Evolutionary conservation across 2,329 filamentous ascomycete genomes (phyloP), one percentile per base, ranked within the genome.

Genomic region (Fusarium guadeloupense): DNA sequence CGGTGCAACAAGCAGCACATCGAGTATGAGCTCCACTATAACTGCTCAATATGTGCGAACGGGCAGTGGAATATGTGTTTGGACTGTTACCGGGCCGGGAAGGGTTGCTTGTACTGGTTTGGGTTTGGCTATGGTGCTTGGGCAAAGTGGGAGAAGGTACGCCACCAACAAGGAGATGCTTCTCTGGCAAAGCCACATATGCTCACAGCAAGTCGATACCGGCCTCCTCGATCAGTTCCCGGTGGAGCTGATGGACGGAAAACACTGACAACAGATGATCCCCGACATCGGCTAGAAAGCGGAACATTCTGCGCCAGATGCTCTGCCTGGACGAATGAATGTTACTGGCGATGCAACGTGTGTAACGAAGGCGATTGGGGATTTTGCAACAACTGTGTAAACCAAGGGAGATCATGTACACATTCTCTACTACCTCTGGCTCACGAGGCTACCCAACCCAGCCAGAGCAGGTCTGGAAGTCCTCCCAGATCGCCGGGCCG

Each of bases 291-390:
- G 20, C 77, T 95, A 1, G 87, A 95, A 74, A 88, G 85, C 46
- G 94, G 94, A 17, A 88, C 91, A 6, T 97, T 97, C 74, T 98
- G 94, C 72, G 86, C 89, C 31, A 83, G 84, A 41, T 97, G 94
- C 72, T 79, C 83, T 16, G 80, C 84, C 1, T 90, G 87, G 79
- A 84, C 92, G 0, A 93, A 96, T 68, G 85, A 89, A 45, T 95
- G 92, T 75, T 96, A 91, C 75, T 98, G 93, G 94, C 88, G 91
- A 60, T 98, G 94, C 74, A 86, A 90, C 55, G 74, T 83, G 21
- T 98, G 94, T 77, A 97, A 97, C 68, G 88, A 95, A 60, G 94
- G 92, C 6, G 93, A 96, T 71, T 98, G 93, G 93, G 94, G 94
- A 0, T 97, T 92, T 72, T 98, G 94, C 76, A 92, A 93, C 68